Evolutionary conservation across 495 filamentous ascomycete genomes (phyloP).

Genomic region (Penicillium chermesinum): DNA sequence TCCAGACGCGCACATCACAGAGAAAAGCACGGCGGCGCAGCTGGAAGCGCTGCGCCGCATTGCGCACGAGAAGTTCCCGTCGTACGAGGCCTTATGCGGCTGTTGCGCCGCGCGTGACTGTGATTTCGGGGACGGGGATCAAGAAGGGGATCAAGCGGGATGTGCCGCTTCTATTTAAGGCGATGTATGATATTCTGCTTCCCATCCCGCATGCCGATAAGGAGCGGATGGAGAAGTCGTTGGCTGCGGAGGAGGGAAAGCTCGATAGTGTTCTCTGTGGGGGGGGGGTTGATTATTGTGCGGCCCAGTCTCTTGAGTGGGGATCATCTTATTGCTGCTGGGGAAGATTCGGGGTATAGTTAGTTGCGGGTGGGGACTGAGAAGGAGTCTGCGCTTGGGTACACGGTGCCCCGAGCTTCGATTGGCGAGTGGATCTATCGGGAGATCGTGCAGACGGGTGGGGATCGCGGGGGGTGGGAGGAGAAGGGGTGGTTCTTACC

Average conservation of each 20-base stretch:
- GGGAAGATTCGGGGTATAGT: conserved; percentile 9
- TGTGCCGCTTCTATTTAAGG: conserved; percentile 28
- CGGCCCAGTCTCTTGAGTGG: conserved; percentile 31
- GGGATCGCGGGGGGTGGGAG: conserved; percentile 33
- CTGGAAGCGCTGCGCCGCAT: conserved; percentile 26
- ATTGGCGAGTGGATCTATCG: conserved; percentile 41
- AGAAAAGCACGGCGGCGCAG: conserved; percentile 21
- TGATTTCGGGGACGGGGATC: conserved; percentile 30
- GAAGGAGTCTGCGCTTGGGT: conserved; percentile 32
- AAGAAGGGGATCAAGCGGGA: conserved; percentile 19
- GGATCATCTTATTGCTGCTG: conserved; percentile 17
- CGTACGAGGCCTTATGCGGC: conserved; percentile 1
- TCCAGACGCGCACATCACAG: conserved; percentile 23
- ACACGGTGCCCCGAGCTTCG: conserved; percentile 33
- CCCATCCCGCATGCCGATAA: conserved; percentile 36
- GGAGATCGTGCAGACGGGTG: conserved; percentile 30
- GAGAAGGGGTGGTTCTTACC: conserved; percentile 34
- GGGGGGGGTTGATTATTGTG: conserved; percentile 26
- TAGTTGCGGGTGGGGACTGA: conserved; percentile 32
- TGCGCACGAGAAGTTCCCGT: conserved; percentile 11
- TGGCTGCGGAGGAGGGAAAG: conserved; percentile 8
- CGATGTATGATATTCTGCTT: conserved; percentile 30
- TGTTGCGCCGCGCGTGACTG: conserved; percentile 9
- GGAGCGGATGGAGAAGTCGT: conserved; percentile 30
- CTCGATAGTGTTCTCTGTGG: conserved; percentile 15